Base-by-base conservation (phyloP, 1,284 basidiomycete genomes). In the Termitomyces sp. region DNA sequence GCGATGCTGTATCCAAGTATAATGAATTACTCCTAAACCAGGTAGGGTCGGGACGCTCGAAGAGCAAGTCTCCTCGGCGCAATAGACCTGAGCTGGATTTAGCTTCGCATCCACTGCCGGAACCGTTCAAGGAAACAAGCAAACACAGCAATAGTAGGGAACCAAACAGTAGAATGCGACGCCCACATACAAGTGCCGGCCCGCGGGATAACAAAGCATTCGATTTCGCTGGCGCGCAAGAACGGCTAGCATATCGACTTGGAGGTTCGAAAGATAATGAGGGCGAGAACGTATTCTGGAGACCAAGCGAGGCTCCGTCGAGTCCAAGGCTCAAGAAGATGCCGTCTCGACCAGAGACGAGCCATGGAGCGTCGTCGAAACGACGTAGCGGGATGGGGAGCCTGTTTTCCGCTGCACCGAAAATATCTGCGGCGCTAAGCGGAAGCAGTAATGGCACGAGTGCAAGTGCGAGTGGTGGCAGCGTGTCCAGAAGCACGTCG, bases 101-200 rank as follows among this genome's bases (percentile, higher is more conserved):
- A 35, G 57, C 55, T 21, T 50, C 66, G 3, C 68, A 67, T 3
- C 69, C 71, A n/a, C 68, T 72, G 31, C 62, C 70, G 39, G 63
- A 67, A 42, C 72, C 70, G 53, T 64, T 57, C 35, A 57, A 58
- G 28, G 45, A 42, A 33, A 35, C 47, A 21, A 39, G 42, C 46
- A 60, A 57, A 37, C 49, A 44, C 13, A 55, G 19, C 28, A 46
- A 24, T 28, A 57, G 55, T 35, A 52, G 33, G n/a, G 57, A 26
- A 4, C 4, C 34, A 18, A 51, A 49, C 34, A 45, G 49, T 16
- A 46, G 57, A 49, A 64, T 70, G 28, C 71, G 80, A 53, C 67
- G 81, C 49, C 86, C 85, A 21, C 84, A 87, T 63, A 87, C 84
- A 30, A 84, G 83, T 56, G 81, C 83, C 8, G 86, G 85, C 13